Conservation (phyloP, 306 rosid species). For the Medicago ruthenica region DNA sequence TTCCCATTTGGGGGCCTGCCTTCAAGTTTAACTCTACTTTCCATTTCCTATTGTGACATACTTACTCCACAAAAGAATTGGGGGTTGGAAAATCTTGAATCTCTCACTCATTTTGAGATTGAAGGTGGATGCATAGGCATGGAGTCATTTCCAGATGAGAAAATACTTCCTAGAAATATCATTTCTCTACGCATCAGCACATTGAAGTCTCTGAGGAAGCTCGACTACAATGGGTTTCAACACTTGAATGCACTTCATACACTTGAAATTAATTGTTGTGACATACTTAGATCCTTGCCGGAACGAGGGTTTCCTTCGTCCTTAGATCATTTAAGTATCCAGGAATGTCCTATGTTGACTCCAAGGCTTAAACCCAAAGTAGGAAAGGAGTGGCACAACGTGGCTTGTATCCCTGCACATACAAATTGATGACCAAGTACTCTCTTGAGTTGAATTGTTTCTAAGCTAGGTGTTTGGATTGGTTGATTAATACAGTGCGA, state of each 20-base stretch:
- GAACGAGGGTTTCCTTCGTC: slow-evolving; percentile 38
- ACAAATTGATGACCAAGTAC: slow-evolving; percentile 25
- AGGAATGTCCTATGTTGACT: slow-evolving; percentile 31
- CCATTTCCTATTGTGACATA: slow-evolving; percentile 27
- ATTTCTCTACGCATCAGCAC: not conserved
- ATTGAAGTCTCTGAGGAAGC: slow-evolving; percentile 18
- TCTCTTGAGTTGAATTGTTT: not conserved
- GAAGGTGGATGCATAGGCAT: slow-evolving; percentile 42
- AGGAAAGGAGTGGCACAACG: slow-evolving; percentile 34
- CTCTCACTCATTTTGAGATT: slow-evolving; percentile 36
- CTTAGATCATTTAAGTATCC: not conserved
- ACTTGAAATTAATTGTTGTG: slow-evolving; percentile 40
- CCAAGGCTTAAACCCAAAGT: slow-evolving; percentile 23
- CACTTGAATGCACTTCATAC: slow-evolving; percentile 24
- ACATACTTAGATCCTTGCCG: slow-evolving; percentile 12
- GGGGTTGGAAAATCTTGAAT: slow-evolving; percentile 19
- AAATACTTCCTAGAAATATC: slow-evolving; percentile 28
- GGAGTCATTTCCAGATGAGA: slow-evolving; percentile 36
- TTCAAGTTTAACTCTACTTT: slow-evolving; percentile 23
- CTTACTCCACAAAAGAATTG: slow-evolving; percentile 38
- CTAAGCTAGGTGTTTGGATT: not conserved
- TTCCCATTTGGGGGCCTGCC: slow-evolving; percentile 35
- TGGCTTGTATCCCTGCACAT: slow-evolving; percentile 24
- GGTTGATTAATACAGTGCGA: too few species aligned
- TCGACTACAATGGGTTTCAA: slow-evolving; percentile 34